Conservation (phyloP, 176 grass and related monocot species). For the Hyparrhenia diplandra region DNA sequence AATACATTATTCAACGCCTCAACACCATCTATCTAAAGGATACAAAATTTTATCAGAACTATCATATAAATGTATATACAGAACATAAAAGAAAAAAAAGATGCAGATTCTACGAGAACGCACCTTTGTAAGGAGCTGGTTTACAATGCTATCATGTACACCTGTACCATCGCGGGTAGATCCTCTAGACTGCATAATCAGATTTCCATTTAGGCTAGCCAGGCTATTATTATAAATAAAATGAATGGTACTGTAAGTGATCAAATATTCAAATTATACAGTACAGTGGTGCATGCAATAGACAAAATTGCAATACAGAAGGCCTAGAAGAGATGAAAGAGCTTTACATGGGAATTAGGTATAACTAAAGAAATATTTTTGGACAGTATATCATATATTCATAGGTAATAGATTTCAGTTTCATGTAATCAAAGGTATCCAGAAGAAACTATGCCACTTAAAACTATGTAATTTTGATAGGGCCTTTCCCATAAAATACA, state of each 20-base stretch:
- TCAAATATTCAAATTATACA: not conserved
- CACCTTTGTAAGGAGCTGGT: constrained; percentile 98
- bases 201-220: not conserved
- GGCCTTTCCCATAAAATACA: constrained; percentile 5
- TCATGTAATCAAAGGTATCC: constrained; percentile 16
- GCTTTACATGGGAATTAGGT: not conserved
- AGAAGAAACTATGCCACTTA: not conserved
- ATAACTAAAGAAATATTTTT: constrained; percentile 3
- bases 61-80: constrained; percentile 9
- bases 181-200: constrained; percentile 78
- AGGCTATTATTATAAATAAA: constrained; percentile 12
- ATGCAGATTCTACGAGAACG: constrained; percentile 11
- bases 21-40: constrained; percentile 90
- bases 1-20: constrained; percentile 93
- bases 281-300: not conserved
- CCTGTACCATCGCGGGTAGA: constrained; percentile 91
- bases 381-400: constrained; percentile 3
- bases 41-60: constrained; percentile 27
- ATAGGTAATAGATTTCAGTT: not conserved
- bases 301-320: constrained; percentile 3
- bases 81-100: constrained; percentile 6
- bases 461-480: constrained; percentile 4
- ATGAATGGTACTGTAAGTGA: not conserved
- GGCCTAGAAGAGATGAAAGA: constrained; percentile 4
- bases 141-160: constrained; percentile 96